Conservation (phyloP, 2,329 filamentous ascomycete genomes). For the Botrytis sinoallii region DNA sequence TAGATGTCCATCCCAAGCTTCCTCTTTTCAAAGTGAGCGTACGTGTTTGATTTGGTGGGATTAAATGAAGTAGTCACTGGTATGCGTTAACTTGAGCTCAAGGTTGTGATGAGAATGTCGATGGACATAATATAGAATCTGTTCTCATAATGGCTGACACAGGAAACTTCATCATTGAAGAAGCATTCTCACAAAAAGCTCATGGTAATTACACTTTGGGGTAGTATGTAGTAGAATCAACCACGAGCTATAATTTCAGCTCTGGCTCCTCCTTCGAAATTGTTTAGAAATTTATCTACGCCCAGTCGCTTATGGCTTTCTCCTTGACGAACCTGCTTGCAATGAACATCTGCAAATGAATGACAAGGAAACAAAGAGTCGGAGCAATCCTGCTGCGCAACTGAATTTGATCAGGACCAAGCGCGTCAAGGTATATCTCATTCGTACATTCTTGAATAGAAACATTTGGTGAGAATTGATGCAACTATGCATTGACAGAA, state of each 20-base stretch:
- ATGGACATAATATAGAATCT: no score
- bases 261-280: neutral
- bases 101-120: neutral
- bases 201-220: neutral
- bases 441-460: neutral
- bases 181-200: neutral
- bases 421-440: neutral
- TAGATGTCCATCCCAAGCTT: neutral
- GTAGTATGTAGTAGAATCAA: neutral
- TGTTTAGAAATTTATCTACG: no score
- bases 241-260: neutral
- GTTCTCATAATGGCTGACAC: neutral
- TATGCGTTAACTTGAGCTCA: neutral
- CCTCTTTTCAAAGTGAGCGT: neutral
- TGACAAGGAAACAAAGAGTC: neutral
- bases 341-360: neutral
- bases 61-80: neutral
- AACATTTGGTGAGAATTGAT: neutral
- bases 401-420: no score
- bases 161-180: neutral
- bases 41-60: no score
- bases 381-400: neutral
- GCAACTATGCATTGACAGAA: conserved; percentile 1
- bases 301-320: neutral
- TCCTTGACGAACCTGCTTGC: neutral